Base-by-base conservation (phyloP, 495 filamentous ascomycete genomes). In the Penicillium waksmanii region DNA sequence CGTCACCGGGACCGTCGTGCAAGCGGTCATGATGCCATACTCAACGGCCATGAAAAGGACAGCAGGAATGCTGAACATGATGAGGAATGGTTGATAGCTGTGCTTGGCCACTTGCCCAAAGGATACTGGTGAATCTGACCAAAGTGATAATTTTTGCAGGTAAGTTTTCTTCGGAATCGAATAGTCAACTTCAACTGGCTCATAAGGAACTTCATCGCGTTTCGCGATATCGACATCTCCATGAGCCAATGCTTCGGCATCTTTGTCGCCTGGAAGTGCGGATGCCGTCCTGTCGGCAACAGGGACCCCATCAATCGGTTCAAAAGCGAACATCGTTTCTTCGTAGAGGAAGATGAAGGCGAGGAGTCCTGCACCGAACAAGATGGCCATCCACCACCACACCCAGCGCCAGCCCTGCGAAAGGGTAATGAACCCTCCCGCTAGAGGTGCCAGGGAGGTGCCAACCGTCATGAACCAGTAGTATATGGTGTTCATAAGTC, bases 351-450 rank as follows among this genome's bases (percentile, higher is more conserved):
- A 66, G 3, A 64, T 23, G 17, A 69, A 62, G 9, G 40, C 53
- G 13, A 59, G 19, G 3, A 64, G 47, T 5, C 58, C 64, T 1
- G 27, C 40, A 3, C 73, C 80, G 27, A 80, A 72, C 17, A 81
- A 64, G 23, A 82, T 81, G 7, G 68, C 70, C 50, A 66, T 72
- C 73, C 74, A 81, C 81, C 79, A 82, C 71, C 77, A 82, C 6
- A 80, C 71, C 77, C 80, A 82, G 4, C 73, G 61, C 80, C 80
- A 84, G 0, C 78, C 77, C 46, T 79, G 74, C 13, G 69, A 71
- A 15, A 66, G 64, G 2, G 77, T 76, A 15, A 79, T 73, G 52
- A 73, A 76, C 1, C 82, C 81, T 38, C 73, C 73, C 8, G 77
- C 69, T 3, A 84, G 62, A 8, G 77, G 73, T 0, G 65, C 70